A percentile compares a stretch with the other conserved stretches of the same genome.
Conservation (phyloP, 2,329 filamentous ascomycete species). For the Colletotrichum nymphaeae region DNA sequence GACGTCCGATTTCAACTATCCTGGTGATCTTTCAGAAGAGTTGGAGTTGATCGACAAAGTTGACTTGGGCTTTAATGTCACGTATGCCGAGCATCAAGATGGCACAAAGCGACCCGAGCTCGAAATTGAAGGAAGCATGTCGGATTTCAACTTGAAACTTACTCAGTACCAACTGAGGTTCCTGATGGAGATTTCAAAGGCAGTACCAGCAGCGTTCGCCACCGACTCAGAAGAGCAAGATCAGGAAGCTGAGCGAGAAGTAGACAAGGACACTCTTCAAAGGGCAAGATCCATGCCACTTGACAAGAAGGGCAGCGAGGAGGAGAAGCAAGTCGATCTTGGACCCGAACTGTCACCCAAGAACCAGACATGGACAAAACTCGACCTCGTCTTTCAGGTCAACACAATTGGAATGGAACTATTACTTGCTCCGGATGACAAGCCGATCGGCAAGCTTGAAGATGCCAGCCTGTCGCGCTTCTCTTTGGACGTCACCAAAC, state of each 20-base stretch:
- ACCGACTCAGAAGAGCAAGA: conserved; percentile 78
- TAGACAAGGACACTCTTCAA: conserved; percentile 68
- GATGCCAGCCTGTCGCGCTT: conserved; percentile 91
- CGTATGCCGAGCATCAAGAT: conserved; percentile 86
- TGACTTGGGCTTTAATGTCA: conserved; percentile 92
- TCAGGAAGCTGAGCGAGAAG: conserved; percentile 79
- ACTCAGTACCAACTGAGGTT: conserved; percentile 94
- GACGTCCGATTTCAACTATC: conserved; percentile 89
- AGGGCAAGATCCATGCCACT: conserved; percentile 54
- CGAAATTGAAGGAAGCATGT: conserved; percentile 92
- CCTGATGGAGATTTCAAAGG: conserved; percentile 85
- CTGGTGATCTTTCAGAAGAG: conserved; percentile 79
- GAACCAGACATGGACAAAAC: conserved; percentile 86
- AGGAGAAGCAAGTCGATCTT: conserved; percentile 63
- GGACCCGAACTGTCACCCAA: conserved; percentile 77
- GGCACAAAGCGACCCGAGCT: conserved; percentile 86
- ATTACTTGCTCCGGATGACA: conserved; percentile 78
- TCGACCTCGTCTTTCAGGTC: conserved; percentile 92
- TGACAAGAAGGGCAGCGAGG: conserved; percentile 47
- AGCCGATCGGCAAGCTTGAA: conserved; percentile 82
- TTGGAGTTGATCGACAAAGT: conserved; percentile 98
- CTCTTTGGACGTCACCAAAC: conserved; percentile 89
- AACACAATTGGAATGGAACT: conserved; percentile 90
- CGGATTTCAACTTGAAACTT: conserved; percentile 88
- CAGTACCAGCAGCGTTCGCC: conserved; percentile 88